Percentiles rank a stretch among this genome's conserved stretches.
Conservation (phyloP, 768 basidiomycete genomes). For the Fistulinella prunicolor region DNA sequence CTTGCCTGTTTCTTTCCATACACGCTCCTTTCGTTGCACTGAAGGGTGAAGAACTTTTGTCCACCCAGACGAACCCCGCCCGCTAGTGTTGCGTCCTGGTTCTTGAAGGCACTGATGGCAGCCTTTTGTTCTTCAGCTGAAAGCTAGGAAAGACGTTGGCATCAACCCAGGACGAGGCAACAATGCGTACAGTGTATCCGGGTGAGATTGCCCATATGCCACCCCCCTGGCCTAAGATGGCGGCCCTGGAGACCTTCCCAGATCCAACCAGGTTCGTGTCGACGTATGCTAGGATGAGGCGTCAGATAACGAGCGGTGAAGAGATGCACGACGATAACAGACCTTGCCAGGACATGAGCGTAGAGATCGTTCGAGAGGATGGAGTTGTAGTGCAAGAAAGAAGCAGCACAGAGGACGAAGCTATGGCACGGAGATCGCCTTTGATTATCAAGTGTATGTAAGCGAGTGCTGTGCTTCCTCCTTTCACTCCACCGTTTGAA, state of each 20-base stretch:
- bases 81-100: constrained; percentile 42
- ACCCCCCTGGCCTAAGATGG: constrained; percentile 36
- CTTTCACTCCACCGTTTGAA: neutral
- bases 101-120: constrained; percentile 38
- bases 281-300: constrained; percentile 70
- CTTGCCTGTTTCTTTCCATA: constrained; percentile 79
- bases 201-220: constrained; percentile 30
- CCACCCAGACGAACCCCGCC: constrained; percentile 63
- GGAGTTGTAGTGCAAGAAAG: too few species aligned
- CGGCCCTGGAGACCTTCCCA: constrained; percentile 69
- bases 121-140: constrained; percentile 25
- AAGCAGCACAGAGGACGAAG: too few species aligned
- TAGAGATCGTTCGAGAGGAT: constrained; percentile 10
- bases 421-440: constrained; percentile 31
- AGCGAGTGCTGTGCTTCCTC: constrained; percentile 18
- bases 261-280: constrained; percentile 74
- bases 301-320: neutral
- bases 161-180: neutral
- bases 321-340: constrained; percentile 34
- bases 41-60: constrained; percentile 72
- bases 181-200: constrained; percentile 15
- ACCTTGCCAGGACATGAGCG: constrained; percentile 74
- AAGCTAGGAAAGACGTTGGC: constrained; percentile 12
- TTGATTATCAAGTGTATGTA: constrained; percentile 32
- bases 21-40: constrained; percentile 48